Evolutionary conservation across 2,329 filamentous ascomycete species (phyloP), one percentile per base, ranked within the genome.

Genomic region (Botrytis sinoallii): DNA sequence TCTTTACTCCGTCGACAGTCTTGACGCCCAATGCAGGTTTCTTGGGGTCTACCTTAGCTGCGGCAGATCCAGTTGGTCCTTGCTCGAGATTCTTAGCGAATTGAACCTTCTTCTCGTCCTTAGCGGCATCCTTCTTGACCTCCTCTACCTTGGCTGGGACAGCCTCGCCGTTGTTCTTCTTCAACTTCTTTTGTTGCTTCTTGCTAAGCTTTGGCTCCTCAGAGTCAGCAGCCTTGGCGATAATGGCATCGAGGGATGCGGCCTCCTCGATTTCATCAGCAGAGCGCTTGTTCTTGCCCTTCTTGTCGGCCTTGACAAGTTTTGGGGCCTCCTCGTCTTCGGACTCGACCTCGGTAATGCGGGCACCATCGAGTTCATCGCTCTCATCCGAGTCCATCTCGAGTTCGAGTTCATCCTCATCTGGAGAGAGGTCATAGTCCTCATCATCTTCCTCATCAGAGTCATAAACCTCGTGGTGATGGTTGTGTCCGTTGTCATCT

Each of bases 1-100:
- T 87, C 78, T 91, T 97, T 76, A 99, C 94, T 75, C 95, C 96
- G 82, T 95, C 88, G 73, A 98, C 90, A 73, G 90, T 90, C 86
- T 93, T 96, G 80, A 93, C 88, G 76, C 92, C 90, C 67, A 91
- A 85, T 52, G 88, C 84, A 68, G 79, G 80, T 68, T 85, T 83
- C 74, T 84, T 87, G 79, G 84, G 81, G 79, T 87, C 83, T 80
- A 77, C 79, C 82, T 72, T 86, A 83, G 55, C 75, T 74, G 85
- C 84, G 77, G 88, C 85, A 73, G 93, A 91, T 77, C 91, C 90
- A 61, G 94, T 97, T 76, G 96, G 96, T 75, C 96, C 96, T 84
- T 97, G 94, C 87, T 98, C 96, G 76, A 99, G 93, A 84, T 98
- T 95, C 89, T 98, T 98, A 82, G 96, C 95, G 83, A 99, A 99